Percentiles rank a stretch among this genome's conserved stretches.
Conservation (phyloP, 1,284 basidiomycete species). For the Tausonia pullulans region DNA sequence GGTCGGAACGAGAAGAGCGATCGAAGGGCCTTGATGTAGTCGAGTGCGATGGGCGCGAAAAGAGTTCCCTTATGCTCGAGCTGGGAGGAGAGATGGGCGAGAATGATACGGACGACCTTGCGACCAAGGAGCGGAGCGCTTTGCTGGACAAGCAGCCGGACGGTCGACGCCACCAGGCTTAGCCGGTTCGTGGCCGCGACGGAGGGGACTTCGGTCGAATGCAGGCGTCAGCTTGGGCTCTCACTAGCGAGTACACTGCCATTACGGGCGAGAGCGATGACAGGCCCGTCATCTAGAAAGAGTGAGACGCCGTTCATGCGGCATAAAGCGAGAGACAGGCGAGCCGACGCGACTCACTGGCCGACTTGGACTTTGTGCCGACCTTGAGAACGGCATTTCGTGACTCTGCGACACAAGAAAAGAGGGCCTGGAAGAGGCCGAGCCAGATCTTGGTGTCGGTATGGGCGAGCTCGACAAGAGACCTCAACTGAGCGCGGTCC, state of each 20-base stretch:
- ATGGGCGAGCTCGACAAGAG: slow-evolving; percentile 43
- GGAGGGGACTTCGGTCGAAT: background rate
- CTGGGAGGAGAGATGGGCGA: slow-evolving; percentile 52
- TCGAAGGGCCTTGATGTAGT: slow-evolving; percentile 70
- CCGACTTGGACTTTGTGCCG: slow-evolving; percentile 5
- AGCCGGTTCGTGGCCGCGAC: slow-evolving; percentile 48
- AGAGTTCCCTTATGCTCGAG: slow-evolving; percentile 48
- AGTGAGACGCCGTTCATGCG: too few relatives aligned
- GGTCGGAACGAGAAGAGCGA: slow-evolving; percentile 52
- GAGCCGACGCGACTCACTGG: too few relatives aligned
- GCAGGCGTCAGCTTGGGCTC: background rate
- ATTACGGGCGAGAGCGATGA: background rate
- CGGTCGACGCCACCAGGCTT: slow-evolving; percentile 47
- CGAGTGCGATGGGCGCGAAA: slow-evolving; percentile 54
- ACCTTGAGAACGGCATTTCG: slow-evolving; percentile 44
- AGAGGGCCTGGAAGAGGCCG: slow-evolving; percentile 60
- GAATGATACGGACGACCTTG: slow-evolving; percentile 45
- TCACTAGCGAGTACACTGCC: background rate
- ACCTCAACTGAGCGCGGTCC: slow-evolving; percentile 43
- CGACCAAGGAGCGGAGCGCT: slow-evolving; percentile 40
- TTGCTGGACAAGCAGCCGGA: slow-evolving; percentile 51
- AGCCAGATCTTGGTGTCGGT: slow-evolving; percentile 48
- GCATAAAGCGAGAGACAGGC: too few relatives aligned
- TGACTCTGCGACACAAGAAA: slow-evolving; percentile 53
- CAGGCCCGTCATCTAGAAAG: background rate